A percentile compares a stretch with the other conserved stretches of the same genome.
Conservation (phyloP, 2,329 filamentous ascomycete genomes). For the Furcasterigmium sp. region DNA sequence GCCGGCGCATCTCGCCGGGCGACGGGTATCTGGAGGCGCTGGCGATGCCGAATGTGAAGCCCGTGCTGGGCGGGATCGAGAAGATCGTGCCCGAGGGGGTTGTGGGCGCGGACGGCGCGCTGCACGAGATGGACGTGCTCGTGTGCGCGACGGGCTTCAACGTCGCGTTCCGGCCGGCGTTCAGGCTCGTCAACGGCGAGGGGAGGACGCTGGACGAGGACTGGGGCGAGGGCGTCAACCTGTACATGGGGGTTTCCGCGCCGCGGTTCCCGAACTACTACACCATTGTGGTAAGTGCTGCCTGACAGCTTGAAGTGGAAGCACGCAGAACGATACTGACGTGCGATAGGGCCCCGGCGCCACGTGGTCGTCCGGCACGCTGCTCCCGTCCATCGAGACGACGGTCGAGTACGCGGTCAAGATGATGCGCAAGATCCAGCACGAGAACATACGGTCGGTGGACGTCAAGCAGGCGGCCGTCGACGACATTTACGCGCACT, state of each 20-base stretch:
- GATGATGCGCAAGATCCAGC: slow-evolving; percentile 32
- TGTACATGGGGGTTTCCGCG: slow-evolving; percentile 39
- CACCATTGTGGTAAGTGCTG: slow-evolving; percentile 19
- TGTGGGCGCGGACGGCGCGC: slow-evolving; percentile 19
- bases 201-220: slow-evolving; percentile 34
- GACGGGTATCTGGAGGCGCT: slow-evolving; percentile 37
- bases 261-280: slow-evolving; percentile 41
- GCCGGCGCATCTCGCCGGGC: slow-evolving; percentile 34
- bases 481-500: slow-evolving; percentile 25
- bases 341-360: slow-evolving; percentile 30
- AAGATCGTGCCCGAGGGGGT: slow-evolving; percentile 26
- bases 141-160: slow-evolving; percentile 36
- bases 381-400: slow-evolving; percentile 37
- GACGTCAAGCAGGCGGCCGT: slow-evolving; percentile 27
- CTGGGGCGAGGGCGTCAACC: slow-evolving; percentile 32
- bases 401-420: slow-evolving; percentile 30
- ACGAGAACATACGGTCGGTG: slow-evolving; percentile 26
- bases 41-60: slow-evolving; percentile 35
- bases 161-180: slow-evolving; percentile 32
- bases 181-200: slow-evolving; percentile 28
- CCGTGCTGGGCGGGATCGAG: slow-evolving; percentile 30
- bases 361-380: slow-evolving; percentile 37
- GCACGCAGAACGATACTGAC: too few species aligned
- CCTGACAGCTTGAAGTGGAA: too few species aligned
- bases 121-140: slow-evolving; percentile 23